phyloP scores from a whole-genome alignment of 441 rosid genomes.

The Monsonia emarginata region DNA sequence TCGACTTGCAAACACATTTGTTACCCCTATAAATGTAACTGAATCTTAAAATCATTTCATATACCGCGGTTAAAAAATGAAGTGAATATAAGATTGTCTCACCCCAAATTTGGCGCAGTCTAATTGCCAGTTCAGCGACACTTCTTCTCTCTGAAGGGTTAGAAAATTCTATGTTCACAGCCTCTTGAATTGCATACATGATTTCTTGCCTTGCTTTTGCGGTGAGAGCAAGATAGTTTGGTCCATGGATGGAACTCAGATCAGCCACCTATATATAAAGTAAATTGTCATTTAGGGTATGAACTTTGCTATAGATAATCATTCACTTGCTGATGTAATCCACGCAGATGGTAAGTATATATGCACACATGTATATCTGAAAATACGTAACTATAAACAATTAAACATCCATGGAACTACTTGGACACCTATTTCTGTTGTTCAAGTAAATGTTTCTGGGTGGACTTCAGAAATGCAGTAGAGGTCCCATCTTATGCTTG shows the following conservation, averaged over 20 bases:
- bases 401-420: neutral
- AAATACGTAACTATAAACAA: neutral
- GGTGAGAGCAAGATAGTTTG: slow-evolving; percentile 45
- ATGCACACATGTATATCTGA: neutral
- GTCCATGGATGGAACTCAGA: slow-evolving; percentile 60
- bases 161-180: slow-evolving; percentile 52
- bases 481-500: neutral
- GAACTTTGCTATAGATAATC: neutral
- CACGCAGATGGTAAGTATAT: neutral
- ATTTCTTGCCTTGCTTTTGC: slow-evolving; percentile 52
- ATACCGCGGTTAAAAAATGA: neutral
- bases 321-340: neutral
- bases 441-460: neutral
- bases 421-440: neutral
- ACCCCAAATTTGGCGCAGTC: slow-evolving; percentile 71
- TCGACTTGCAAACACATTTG: too few relatives aligned
- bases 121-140: slow-evolving; percentile 52
- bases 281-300: slow-evolving; percentile 1
- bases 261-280: slow-evolving; percentile 51
- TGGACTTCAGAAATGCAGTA: neutral
- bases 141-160: slow-evolving; percentile 58
- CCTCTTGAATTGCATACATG: slow-evolving; percentile 67
- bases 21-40: too few relatives aligned
- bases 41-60: neutral
- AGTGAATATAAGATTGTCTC: slow-evolving; percentile 20